Evolutionary conservation across 2,329 filamentous ascomycete species (phyloP).

Genomic region (Trematosphaeria pertusa): DNA sequence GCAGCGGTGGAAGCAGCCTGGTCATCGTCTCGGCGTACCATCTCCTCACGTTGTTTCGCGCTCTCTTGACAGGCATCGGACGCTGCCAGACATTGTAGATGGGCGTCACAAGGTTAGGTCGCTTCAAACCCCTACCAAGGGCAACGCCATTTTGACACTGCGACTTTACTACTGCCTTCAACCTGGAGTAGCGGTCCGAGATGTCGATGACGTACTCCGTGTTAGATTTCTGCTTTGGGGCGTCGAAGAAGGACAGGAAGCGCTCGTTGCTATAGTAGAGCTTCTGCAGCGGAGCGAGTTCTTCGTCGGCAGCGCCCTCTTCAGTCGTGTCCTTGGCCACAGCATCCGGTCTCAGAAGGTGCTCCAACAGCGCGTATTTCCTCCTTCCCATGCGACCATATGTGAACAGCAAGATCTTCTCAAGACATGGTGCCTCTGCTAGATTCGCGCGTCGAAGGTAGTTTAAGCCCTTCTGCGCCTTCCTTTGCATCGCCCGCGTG

Average conservation of each 20-base stretch:
- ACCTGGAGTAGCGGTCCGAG: conserved; percentile 38
- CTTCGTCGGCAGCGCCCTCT: conserved; percentile 5
- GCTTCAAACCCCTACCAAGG: conserved; percentile 32
- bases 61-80: conserved; percentile 54
- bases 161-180: conserved; percentile 35
- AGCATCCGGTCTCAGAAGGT: conserved; percentile 33
- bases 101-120: conserved; percentile 43
- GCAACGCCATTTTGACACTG: conserved; percentile 29
- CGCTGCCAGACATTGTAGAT: conserved; percentile 54
- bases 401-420: conserved; percentile 60
- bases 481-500: conserved; percentile 26
- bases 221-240: conserved; percentile 26
- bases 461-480: conserved; percentile 48
- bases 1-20: conserved; percentile 54
- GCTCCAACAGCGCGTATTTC: conserved; percentile 53
- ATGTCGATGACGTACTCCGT: conserved; percentile 29
- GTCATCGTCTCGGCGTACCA: conserved; percentile 55
- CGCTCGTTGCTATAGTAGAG: conserved; percentile 44
- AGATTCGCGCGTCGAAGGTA: conserved; percentile 62
- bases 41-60: conserved; percentile 51
- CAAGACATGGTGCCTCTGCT: conserved; percentile 59
- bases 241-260: conserved; percentile 40
- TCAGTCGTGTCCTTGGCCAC: conserved; percentile 11
- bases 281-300: conserved; percentile 37
- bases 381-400: conserved; percentile 65